Evolutionary conservation across 2,329 filamentous ascomycete species (phyloP).

Genomic region (Clonostachys rhizophaga): DNA sequence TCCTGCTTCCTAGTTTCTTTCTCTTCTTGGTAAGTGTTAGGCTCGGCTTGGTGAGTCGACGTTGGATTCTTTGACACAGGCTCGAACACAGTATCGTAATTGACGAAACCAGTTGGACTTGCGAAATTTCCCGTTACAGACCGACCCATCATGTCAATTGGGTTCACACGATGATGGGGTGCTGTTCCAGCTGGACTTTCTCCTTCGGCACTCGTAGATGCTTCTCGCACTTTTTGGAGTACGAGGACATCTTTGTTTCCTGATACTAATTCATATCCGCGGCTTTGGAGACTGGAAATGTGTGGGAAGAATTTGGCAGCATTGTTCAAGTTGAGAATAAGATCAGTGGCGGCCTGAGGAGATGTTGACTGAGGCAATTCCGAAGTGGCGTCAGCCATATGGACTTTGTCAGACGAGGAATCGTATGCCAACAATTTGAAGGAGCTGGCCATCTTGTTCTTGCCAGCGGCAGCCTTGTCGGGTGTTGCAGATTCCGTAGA

Average conservation of each 20-base stretch:
- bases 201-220: slow-evolving; percentile 1
- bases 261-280: slow-evolving; percentile 64
- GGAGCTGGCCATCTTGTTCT: slow-evolving; percentile 1
- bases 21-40: slow-evolving; percentile 36
- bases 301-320: slow-evolving; percentile 63
- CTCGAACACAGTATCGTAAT: slow-evolving; percentile 42
- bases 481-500: too few species aligned
- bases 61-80: slow-evolving; percentile 8
- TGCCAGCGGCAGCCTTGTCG: slow-evolving; percentile 1
- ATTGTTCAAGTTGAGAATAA: slow-evolving; percentile 54
- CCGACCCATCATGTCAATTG: slow-evolving; percentile 51
- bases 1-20: slow-evolving; percentile 36
- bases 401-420: slow-evolving; percentile 49
- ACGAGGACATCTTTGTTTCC: slow-evolving; percentile 60
- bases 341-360: slow-evolving; percentile 53
- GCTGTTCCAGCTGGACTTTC: slow-evolving; percentile 1
- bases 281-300: slow-evolving; percentile 49
- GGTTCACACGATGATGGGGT: slow-evolving; percentile 37
- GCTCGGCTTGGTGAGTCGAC: neutral
- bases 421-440: slow-evolving; percentile 69
- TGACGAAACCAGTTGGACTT: slow-evolving; percentile 62
- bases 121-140: slow-evolving; percentile 52
- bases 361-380: slow-evolving; percentile 39
- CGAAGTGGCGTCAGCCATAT: slow-evolving; percentile 56
- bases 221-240: slow-evolving; percentile 52